Conservation (phyloP, 139 green algal genomes). For the Coccomyxa sp. region DNA sequence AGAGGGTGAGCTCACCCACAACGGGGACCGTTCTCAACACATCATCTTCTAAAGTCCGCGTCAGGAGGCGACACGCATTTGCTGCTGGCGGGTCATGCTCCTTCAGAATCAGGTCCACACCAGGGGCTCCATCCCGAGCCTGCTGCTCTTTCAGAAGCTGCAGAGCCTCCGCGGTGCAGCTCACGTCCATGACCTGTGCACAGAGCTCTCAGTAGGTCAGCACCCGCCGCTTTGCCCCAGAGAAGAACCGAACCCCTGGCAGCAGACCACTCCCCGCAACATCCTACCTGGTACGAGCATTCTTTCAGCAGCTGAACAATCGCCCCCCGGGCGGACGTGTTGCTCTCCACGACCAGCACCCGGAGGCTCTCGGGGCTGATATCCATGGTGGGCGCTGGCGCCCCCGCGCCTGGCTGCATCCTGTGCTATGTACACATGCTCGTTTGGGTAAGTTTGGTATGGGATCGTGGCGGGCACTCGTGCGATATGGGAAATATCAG, state of each 20-base stretch:
- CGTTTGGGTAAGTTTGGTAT: too few species aligned
- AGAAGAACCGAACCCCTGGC: neutral
- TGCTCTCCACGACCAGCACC: slow-evolving; percentile 36
- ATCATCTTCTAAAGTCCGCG: slow-evolving; percentile 29
- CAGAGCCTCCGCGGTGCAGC: slow-evolving; percentile 39
- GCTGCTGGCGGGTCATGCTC: slow-evolving; percentile 56
- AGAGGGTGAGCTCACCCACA: slow-evolving; percentile 35
- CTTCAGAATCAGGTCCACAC: slow-evolving; percentile 67
- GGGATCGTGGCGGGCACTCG: too few species aligned
- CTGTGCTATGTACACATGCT: too few species aligned
- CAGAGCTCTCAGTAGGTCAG: neutral
- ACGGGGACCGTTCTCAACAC: slow-evolving; percentile 38
- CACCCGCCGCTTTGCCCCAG: neutral
- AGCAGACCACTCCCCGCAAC: neutral
- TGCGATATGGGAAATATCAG: too few species aligned
- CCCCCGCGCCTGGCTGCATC: neutral
- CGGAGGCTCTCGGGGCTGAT: slow-evolving; percentile 22
- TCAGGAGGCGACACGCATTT: slow-evolving; percentile 53
- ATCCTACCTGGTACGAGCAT: slow-evolving; percentile 28
- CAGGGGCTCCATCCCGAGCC: neutral
- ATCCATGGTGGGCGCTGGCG: too few species aligned
- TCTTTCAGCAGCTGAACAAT: slow-evolving; percentile 26
- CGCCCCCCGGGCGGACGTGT: slow-evolving; percentile 3
- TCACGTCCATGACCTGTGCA: slow-evolving; percentile 39
- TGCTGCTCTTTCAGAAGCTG: slow-evolving; percentile 28